phyloP scores from a whole-genome alignment of 2,329 filamentous ascomycete genomes.

The Pseudonectria buxi region DNA sequence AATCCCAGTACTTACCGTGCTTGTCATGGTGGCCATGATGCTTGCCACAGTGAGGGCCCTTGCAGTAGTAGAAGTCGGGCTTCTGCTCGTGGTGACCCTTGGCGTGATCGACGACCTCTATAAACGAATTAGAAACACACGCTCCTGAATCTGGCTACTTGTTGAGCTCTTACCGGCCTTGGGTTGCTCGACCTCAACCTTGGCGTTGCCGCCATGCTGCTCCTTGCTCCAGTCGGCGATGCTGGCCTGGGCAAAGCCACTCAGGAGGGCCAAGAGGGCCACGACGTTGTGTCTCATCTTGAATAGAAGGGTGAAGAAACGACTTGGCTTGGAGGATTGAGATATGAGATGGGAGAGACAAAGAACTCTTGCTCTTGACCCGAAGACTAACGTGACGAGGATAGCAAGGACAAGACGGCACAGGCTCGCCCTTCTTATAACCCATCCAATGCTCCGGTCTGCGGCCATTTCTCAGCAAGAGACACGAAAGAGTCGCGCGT shows the following conservation, averaged over 20 bases:
- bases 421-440: slow-evolving; percentile 5
- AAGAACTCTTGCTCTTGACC: slow-evolving; percentile 4
- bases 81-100: neutral
- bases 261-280: slow-evolving; percentile 17
- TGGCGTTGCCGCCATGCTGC: neutral
- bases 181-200: slow-evolving; percentile 3
- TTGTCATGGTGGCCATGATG: slow-evolving; percentile 4
- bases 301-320: neutral
- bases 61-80: neutral
- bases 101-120: too few relatives aligned
- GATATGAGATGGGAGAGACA: neutral
- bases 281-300: slow-evolving; percentile 18
- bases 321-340: too few relatives aligned
- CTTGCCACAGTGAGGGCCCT: neutral
- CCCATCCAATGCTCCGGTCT: neutral
- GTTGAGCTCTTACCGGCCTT: neutral
- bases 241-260: slow-evolving; percentile 16
- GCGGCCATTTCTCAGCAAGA: neutral
- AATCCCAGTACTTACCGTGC: too few relatives aligned
- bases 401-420: neutral
- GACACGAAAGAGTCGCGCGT: neutral
- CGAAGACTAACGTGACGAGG: slow-evolving; percentile 4
- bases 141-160: too few relatives aligned
- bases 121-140: too few relatives aligned
- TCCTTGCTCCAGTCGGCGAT: slow-evolving; percentile 4